Evolutionary conservation across 306 rosid genomes (phyloP).

Genomic region (Erythrophleum fordii): DNA sequence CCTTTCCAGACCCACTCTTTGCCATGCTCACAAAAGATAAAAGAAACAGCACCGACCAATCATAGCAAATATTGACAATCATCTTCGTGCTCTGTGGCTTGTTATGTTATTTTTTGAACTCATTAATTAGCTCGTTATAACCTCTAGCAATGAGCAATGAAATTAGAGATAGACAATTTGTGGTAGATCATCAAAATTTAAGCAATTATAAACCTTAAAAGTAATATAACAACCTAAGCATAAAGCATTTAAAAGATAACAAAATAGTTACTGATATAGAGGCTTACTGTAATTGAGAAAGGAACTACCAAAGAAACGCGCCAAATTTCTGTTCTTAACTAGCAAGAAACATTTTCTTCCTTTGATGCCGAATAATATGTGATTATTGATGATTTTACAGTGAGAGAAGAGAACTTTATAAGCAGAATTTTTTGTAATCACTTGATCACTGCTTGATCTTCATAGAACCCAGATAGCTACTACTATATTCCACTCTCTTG

Average conservation of each 20-base stretch:
- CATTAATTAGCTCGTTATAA: conserved; percentile 50
- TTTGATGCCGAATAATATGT: background rate
- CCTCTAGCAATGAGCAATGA: conserved; percentile 31
- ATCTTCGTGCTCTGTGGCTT: conserved; percentile 64
- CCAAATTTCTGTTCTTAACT: background rate
- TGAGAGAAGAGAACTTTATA: background rate
- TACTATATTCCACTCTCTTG: background rate
- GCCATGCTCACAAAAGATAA: conserved; percentile 98
- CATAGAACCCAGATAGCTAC: conserved; percentile 12
- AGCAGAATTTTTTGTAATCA: conserved; percentile 3
- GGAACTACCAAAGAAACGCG: conserved; percentile 10
- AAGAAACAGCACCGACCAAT: conserved; percentile 83
- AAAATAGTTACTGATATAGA: background rate
- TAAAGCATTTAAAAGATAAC: background rate
- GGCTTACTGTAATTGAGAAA: background rate
- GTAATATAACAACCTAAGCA: conserved; percentile 17
- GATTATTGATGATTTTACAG: background rate
- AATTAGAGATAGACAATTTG: conserved; percentile 27
- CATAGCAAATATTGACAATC: conserved; percentile 75
- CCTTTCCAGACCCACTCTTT: conserved; percentile 87
- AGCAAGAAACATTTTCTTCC: background rate
- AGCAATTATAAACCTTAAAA: conserved; percentile 21
- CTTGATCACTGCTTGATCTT: conserved; percentile 23
- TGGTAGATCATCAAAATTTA: conserved; percentile 26
- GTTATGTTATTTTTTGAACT: conserved; percentile 64